These are phyloP conservation scores for Phylloporus sp. DNA, from an alignment of 768 basidiomycete species.

Conservation along the genomic window DNA sequence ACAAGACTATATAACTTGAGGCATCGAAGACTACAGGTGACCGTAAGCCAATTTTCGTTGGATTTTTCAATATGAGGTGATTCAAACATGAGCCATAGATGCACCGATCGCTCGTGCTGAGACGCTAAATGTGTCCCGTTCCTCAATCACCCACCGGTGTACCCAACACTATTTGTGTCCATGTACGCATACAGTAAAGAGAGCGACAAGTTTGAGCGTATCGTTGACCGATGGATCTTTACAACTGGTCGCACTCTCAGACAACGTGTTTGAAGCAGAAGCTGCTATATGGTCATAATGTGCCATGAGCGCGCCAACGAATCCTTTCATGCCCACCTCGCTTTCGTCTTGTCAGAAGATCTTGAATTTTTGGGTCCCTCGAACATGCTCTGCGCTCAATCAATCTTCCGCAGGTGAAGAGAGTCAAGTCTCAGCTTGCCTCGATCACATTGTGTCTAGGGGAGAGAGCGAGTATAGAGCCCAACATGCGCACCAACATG, in stretches of 20 bases:
- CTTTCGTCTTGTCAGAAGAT: constrained; percentile 31
- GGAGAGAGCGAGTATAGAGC: constrained; percentile 63
- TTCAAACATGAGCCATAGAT: constrained; percentile 62
- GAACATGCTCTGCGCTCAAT: constrained; percentile 27
- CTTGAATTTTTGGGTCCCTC: constrained; percentile 28
- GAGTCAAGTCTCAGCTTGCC: constrained; percentile 61
- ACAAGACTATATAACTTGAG: constrained; percentile 56
- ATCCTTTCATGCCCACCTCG: constrained; percentile 55
- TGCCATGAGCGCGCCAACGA: constrained; percentile 65
- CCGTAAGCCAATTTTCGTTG: constrained; percentile 44
- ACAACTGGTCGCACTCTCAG: no score
- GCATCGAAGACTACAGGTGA: constrained; percentile 61
- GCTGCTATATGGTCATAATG: constrained; percentile 4
- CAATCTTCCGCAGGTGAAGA: constrained; percentile 55
- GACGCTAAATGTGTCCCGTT: constrained; percentile 72
- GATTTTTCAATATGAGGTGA: background rate
- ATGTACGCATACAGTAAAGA: constrained; percentile 65
- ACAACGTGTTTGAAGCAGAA: no score
- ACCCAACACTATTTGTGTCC: no score
- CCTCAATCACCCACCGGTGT: no score
- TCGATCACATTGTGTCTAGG: constrained; percentile 75
- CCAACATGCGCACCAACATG: constrained; percentile 69
- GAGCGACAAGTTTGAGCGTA: constrained; percentile 59
- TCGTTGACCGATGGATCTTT: no score
- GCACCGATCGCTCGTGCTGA: constrained; percentile 84